Evolutionary conservation across 2,329 filamentous ascomycete species (phyloP), one percentile per base, ranked within the genome.

Genomic region (Ceratocystis destructans): DNA sequence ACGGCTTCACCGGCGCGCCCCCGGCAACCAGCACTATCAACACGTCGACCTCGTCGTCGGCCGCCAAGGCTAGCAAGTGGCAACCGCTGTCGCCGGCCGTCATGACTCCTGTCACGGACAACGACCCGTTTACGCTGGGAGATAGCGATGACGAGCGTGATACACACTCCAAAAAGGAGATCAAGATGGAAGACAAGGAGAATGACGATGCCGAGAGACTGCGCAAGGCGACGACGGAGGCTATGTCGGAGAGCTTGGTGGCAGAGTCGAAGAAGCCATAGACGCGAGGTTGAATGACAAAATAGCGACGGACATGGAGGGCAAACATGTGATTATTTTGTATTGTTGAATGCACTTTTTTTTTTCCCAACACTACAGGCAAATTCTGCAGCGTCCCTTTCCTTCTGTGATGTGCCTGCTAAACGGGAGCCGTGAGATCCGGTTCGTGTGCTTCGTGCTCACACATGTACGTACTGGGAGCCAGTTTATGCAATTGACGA

Each of bases 111-210:
- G 70, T 71, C 63, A 69, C 64, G 20, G 91, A 97, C 71, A 93
- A 96, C 71, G 94, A 99, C 73, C 94, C 94, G 0, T 99, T 99
- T 77, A 96, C 91, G 72, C 82, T 99, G 15, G 94, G 94, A 4
- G 93, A 97, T 71, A 96, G 90, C 72, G 93, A 97, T 71, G 92
- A 96, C 70, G 94, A 99, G 76, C 94, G 91, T 77, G 81, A 82
- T 77, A 77, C 64, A 62, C 59, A 61, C 65, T 67, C 61, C 64
- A 76, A 45, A 62, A 69, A 46, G 70, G 75, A 77, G 65, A 75
- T 76, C 66, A 80, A 81, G 71, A 75, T 79, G 72, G 80, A 83
- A 72, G 80, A 86, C 68, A 81, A 82, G 72, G 78, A 80, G 33
- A 72, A 79, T 70, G 82, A 84, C 65, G 82, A 87, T 66, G 79